Percentiles rank a stretch among this genome's conserved stretches.
Evolutionary conservation across 2,329 filamentous ascomycete genomes (phyloP).

Genomic region (Calonectria naviculata): DNA sequence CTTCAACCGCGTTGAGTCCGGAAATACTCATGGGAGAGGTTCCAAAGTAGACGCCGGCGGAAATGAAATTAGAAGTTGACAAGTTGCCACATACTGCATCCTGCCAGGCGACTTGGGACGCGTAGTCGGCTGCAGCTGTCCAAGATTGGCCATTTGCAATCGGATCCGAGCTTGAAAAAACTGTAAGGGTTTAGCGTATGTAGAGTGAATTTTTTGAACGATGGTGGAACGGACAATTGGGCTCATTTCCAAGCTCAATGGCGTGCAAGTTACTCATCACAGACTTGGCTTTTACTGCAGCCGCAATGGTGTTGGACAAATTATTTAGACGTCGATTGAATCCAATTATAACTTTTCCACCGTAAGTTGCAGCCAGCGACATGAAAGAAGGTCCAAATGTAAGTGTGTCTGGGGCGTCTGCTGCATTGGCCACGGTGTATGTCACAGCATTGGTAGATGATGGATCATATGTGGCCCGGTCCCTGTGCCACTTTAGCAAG

Average conservation of each 20-base stretch:
- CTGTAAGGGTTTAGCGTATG: conserved; percentile 4
- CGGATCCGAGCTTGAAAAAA: conserved; percentile 28
- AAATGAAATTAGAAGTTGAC: conserved; percentile 39
- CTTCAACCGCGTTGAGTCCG: conserved; percentile 49
- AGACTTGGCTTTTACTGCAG: conserved; percentile 56
- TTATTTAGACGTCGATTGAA: conserved; percentile 65
- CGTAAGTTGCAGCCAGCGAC: conserved; percentile 59
- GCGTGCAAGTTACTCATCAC: conserved; percentile 62
- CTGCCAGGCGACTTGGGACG: conserved; percentile 47
- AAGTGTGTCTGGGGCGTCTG: conserved; percentile 59
- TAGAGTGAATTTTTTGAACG: neutral
- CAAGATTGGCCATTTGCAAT: conserved; percentile 41
- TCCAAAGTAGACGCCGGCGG: conserved; percentile 49
- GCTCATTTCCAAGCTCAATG: conserved; percentile 68
- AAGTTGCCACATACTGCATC: conserved; percentile 44
- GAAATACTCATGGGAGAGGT: conserved; percentile 48
- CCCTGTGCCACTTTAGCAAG: conserved; percentile 31
- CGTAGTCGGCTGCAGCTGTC: conserved; percentile 46
- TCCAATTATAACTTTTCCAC: conserved; percentile 61
- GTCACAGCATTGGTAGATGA: conserved; percentile 57
- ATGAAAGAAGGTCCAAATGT: conserved; percentile 66
- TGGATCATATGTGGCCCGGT: conserved; percentile 63
- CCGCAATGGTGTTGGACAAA: conserved; percentile 64
- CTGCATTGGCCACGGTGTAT: conserved; percentile 59
- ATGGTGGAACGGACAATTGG: conserved; percentile 55